Base-by-base conservation (phyloP, 495 filamentous ascomycete species). In the Haplographium delicatum region DNA sequence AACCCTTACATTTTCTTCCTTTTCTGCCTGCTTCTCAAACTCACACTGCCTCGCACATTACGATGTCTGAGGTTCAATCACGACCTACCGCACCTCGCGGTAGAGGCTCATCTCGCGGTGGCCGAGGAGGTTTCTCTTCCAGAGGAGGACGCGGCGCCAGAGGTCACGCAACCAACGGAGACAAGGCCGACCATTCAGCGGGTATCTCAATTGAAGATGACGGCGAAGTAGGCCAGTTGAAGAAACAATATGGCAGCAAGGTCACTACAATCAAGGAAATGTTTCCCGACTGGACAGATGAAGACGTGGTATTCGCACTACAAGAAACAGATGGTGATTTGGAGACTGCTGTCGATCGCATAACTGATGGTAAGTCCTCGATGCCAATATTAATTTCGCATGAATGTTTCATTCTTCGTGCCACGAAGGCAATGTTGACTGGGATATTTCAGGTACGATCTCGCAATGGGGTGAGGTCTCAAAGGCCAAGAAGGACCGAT, bases 391-490 rank as follows among this genome's bases (percentile, higher is more conserved):
- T n/a, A n/a, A n/a, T n/a, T n/a, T n/a, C n/a, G n/a, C n/a, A n/a
- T n/a, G n/a, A n/a, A n/a, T n/a, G n/a, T n/a, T n/a, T n/a, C n/a
- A n/a, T n/a, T n/a, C n/a, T n/a, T n/a, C n/a, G n/a, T n/a, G n/a
- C n/a, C n/a, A n/a, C n/a, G n/a, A n/a, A n/a, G n/a, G n/a, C n/a
- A n/a, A n/a, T 48, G 47, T 44, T 41, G 56, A 51, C 19, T 10
- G 31, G n/a, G 7, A 30, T 1, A 48, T 38, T 4, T 4, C 61
- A 96, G 91, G 91, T 56, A 83, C 83, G 48, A 85, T 95, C 58
- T 82, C 89, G 54, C 89, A 91, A 74, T 99, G 94, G 86, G 87
- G 84, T 53, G 89, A 96, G 69, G 90, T 97, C 62, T 88, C 91
- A 71, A 95, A 95, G 77, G 84, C 84, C 66, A 85, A 83, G 63